Base-by-base conservation (phyloP, 495 filamentous ascomycete genomes). In the Aspergillus carlsbadensis region DNA sequence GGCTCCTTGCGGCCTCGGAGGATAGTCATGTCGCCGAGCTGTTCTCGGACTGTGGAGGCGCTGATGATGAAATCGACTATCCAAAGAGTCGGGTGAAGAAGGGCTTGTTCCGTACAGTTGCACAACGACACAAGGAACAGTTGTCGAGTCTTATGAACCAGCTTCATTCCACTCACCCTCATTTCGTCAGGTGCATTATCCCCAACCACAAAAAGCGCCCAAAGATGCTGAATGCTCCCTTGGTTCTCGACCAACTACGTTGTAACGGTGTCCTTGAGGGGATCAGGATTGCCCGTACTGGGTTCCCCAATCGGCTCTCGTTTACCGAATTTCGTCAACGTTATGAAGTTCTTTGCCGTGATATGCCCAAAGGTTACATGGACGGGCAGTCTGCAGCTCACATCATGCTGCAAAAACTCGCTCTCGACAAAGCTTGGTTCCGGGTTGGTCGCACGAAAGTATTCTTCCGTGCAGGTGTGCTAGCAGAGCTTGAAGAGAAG, bases 211-310 rank as follows among this genome's bases (percentile, higher is more conserved):
- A 93, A 73, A 99, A 99, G 70, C 81, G 87, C n/a, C 90, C 95
- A 2, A 98, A 97, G 73, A 88, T 91, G 69, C 85, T 97, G 64
- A 87, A 88, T 63, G 89, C 90, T 1, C 85, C 90, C 2, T 79
- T 98, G 6, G 95, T 99, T 2, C 76, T 99, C 15, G 95, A 99
- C 65, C 95, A 99, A 68, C 78, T 99, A 5, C 85, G 95, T 31
- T 99, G 95, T 70, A 99, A 99, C 67, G 95, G 95, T 87, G 95
- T 99, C 4, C 79, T 99, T 5, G 95, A 99, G 71, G 95, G 95
- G 43, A 99, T 99, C 66, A 81, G 95, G 52, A 99, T 99, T 69
- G 95, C 95, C 11, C 84, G 95, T 11, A 99, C 94, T 26, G 95
- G 95, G n/a, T 99, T 98, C 67, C 95, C 95, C 37, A 99, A 99